Evolutionary conservation across 2,329 filamentous ascomycete genomes (phyloP), one percentile per base, ranked within the genome.

Genomic region (Fusarium albidum): DNA sequence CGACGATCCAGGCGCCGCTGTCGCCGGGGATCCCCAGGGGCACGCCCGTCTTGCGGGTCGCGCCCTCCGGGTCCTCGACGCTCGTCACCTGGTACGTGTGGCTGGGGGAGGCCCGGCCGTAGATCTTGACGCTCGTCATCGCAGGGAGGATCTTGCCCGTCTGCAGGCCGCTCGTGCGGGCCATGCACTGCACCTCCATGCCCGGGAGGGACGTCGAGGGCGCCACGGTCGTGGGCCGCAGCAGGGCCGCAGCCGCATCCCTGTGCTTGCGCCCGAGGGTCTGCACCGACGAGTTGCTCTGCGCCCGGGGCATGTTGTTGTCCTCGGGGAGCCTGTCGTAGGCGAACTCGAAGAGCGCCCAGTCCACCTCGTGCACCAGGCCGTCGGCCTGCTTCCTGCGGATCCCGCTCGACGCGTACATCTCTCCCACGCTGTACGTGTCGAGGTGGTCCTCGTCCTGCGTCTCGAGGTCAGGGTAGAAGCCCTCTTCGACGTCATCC

Each of bases 1-100:
- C 90, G 13, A 97, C 86, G 5, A 98, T 85, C 94, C 94, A 98
- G 1, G 94, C 94, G 5, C 94, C 94, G 7, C 89, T 94, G 71
- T 98, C 94, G 14, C 94, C 94, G 3, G 93, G 93, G 11, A 95
- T 85, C 3, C 85, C 85, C 21, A 88, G 77, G 0, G 81, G 76
- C 0, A 72, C 63, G 0, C 53, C 31, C 17, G 65, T 57, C 10
- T 43, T 62, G 35, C 61, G 59, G 5, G 61, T 43, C 9, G 54
- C 60, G 27, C 57, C 61, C 6, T 50, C 43, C 8, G 35, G 31
- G 1, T 68, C 57, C 1, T 71, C 59, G 6, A 69, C 68, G 33
- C 81, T 81, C 7, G 78, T 78, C 14, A 88, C 76, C 61, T 87
- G 83, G 64, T 85, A 88, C 5, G 82, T 90, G 48, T 91, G 87